Base-by-base conservation (phyloP, 306 rosid species). In the Hippophae rhamnoides region DNA sequence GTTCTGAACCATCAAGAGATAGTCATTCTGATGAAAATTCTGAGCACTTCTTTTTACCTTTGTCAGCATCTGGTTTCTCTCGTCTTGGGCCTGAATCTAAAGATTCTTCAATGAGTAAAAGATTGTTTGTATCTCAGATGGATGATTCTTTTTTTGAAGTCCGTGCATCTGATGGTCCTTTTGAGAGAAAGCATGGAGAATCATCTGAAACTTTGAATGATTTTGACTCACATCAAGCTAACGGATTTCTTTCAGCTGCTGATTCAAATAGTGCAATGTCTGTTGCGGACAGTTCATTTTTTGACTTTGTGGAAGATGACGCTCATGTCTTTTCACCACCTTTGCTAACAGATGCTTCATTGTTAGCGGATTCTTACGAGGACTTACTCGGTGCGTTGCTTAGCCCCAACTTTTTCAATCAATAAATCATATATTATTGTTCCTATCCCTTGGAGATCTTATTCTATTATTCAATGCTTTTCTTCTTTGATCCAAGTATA, bases 261-360 rank as follows among this genome's bases (percentile, higher is more conserved):
- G 87, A 87, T 47, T 93, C 93, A 57, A 88, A 80, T 52, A 60
- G 57, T 81, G 70, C 80, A 60, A 75, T 81, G 66, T 81, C 82
- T 51, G 90, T 84, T 69, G 79, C 77, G 38, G 94, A 75, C 8
- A 81, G 67, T 58, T 86, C 82, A 50, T 54, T 80, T 59, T 86
- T 76, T 76, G 94, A 86, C 72, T 71, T 74, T 38, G 96, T 84
- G 69, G 99, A 85, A 56, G 76, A 86, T 58, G 86, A 69, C 64
- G 95, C 85, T 71, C 93, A 86, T 74, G 88, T 80, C 55, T 86
- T 93, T 70, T 93, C 99, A 31, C 99, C 99, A 0, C 93, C 99
- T 60, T 63, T 93, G 73, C 77, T 93, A 67, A 82, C 84, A 83
- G 95, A 90, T 63, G 50, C 95, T 2, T 82, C 93, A 43, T 82